Base-by-base conservation (phyloP, 495 filamentous ascomycete species). In the Penicillium cosmopolitanum region DNA sequence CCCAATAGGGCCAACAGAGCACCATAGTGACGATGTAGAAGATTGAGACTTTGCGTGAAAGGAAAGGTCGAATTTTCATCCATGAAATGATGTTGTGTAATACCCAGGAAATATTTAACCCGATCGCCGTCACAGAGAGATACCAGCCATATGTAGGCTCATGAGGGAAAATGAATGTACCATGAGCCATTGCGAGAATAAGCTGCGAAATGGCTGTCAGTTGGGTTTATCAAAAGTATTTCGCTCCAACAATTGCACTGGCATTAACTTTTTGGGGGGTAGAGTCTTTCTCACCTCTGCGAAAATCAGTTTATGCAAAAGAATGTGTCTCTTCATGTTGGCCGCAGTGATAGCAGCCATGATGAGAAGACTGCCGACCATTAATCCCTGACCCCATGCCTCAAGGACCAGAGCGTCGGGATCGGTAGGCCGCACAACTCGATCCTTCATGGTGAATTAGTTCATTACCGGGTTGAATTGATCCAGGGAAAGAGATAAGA, bases 11-110 rank as follows among this genome's bases (percentile, higher is more conserved):
- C 67, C 71, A 73, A 23, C 62, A 73, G 16, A 81, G 66, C 1
- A 71, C 28, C 5, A 81, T 68, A 2, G 78, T 80, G 40, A 61
- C 48, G 34, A 80, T 76, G 55, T 78, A 81, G 51, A 77, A 56
- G 5, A 62, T 34, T 3, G 74, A 77, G 19, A 73, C 67, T 7
- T 60, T 57, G 0, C 65, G 67, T 0, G 69, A 71, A 8, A 82
- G 59, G 35, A 82, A 82, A 0, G 79, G 78, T 34, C 66, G 61
- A 21, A 74, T 78, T 60, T 82, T 82, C 66, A 82, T 75, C 78
- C 78, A 82, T 1, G 79, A 73, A 43, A 82, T 77, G 25, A 81
- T 71, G 55, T 82, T 82, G 66, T 82, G 79, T 13, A 80, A 58
- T 21, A 63, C 70, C 76, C 77, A 82, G 19, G 78, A 81, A 25